Base-by-base conservation (phyloP, 345 rosid species). In the Laguncularia racemosa region DNA sequence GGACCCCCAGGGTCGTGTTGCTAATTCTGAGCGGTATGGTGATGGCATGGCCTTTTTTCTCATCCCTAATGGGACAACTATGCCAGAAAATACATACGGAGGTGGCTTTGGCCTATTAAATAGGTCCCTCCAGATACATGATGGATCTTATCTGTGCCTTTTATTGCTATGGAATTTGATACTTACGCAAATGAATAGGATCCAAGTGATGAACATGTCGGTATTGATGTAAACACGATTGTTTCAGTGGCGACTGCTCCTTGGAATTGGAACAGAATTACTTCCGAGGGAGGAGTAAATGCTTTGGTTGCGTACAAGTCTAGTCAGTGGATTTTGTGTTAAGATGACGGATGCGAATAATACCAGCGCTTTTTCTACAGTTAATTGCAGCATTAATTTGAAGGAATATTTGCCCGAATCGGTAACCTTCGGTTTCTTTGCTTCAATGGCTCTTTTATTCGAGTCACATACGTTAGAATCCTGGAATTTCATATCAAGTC, bases 131-230 rank as follows among this genome's bases (percentile, higher is more conserved):
- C 11, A 18, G 45, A 21, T 8, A 2, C 15, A 14, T 11, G n/a
- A 16, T 0, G 14, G 20, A 12, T 15, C 12, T 7, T 28, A 17
- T n/a, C 20, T 2, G n/a, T n/a, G 40, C 11, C 40, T 7, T 57
- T 57, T 40, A 21, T 65, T 2, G 69, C 69, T 0, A 58, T 65
- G 18, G 69, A 65, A 26, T 52, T 65, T 19, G 63, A 65, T 48
- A 58, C 62, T 17, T 18, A 14, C 12, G 0, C 0, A 2, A 58
- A 58, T 38, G 2, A 13, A 0, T 58, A 57, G 58, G 69, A 58
- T 11, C 63, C 63, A 0, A 10, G 4, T 2, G 23, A 38, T 38
- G 56, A 50, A 1, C 69, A 65, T 16, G 23, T 56, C 19, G 59
- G 59, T 13, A 56, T 56, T 17, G 46, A 56, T 47, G 13, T 16